Percentiles rank a stretch among this genome's conserved stretches.
Conservation (phyloP, 345 rosid genomes). For the Carallia brachiata region DNA sequence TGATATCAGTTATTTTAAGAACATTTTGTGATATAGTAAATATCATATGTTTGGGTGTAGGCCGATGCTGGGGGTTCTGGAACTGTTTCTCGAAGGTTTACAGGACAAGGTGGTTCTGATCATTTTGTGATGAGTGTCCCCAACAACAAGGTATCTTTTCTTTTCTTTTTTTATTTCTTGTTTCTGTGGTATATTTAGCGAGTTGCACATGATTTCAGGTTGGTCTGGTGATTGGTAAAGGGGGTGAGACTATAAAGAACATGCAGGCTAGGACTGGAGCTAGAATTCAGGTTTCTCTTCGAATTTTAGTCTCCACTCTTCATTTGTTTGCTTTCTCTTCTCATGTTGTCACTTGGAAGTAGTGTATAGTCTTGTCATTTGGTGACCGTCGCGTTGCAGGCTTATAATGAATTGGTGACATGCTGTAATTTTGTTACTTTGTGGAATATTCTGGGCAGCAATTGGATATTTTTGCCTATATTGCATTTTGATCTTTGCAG, state of each 20-base stretch:
- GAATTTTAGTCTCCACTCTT: not conserved
- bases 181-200: conserved; percentile 20
- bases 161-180: conserved; percentile 8
- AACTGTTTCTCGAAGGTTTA: conserved; percentile 63
- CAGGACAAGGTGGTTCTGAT: conserved; percentile 77
- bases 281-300: conserved; percentile 79
- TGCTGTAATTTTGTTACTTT: not conserved
- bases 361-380: no score
- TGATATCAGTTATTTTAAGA: no score
- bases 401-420: not conserved
- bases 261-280: conserved; percentile 95
- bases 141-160: conserved; percentile 69
- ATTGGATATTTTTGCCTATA: not conserved
- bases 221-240: conserved; percentile 99
- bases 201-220: conserved; percentile 54
- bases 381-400: not conserved
- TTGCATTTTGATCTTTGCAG: conserved; percentile 89
- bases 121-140: conserved; percentile 73
- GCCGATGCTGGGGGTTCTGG: conserved; percentile 96
- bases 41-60: conserved; percentile 29
- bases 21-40: not conserved
- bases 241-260: conserved; percentile 95
- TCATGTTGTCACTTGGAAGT: not conserved
- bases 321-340: not conserved
- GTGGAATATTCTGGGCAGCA: not conserved